A percentile compares a stretch with the other conserved stretches of the same genome.
phyloP scores from a whole-genome alignment of 768 basidiomycete genomes.

The Amanita rimosa region DNA sequence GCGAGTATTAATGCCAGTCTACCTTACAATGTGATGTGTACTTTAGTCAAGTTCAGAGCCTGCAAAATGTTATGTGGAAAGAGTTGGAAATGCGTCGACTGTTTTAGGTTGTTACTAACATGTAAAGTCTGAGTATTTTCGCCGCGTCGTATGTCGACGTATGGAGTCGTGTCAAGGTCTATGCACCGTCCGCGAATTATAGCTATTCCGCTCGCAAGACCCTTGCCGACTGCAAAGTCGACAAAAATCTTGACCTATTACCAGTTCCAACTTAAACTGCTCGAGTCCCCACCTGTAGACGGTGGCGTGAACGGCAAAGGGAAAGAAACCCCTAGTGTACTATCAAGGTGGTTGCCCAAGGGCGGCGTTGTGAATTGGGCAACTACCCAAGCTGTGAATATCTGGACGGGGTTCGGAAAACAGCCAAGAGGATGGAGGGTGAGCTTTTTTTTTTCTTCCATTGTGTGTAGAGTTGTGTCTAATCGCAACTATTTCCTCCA shows the following conservation, averaged over 20 bases:
- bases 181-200: constrained; percentile 32
- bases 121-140: too few relatives aligned
- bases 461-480: background rate
- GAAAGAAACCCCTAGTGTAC: background rate
- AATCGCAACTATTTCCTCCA: background rate
- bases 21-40: too few relatives aligned
- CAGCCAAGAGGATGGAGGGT: constrained; percentile 70
- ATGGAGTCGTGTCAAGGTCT: constrained; percentile 12
- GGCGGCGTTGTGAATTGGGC: constrained; percentile 38
- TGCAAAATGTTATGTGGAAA: too few relatives aligned
- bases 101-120: too few relatives aligned
- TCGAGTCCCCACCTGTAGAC: constrained; percentile 9
- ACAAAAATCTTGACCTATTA: constrained; percentile 27
- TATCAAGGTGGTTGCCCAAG: constrained; percentile 23
- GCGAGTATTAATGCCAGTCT: background rate
- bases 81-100: too few relatives aligned
- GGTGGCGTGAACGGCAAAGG: constrained; percentile 7
- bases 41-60: too few relatives aligned
- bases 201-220: constrained; percentile 32
- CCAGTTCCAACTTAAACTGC: constrained; percentile 27
- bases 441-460: constrained; percentile 10
- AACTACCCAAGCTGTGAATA: constrained; percentile 36
- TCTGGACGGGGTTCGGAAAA: constrained; percentile 63
- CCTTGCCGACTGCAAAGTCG: constrained; percentile 12
- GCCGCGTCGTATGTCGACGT: background rate